Percentiles rank a stretch among this genome's conserved stretches.
Evolutionary conservation across 805 yeast species (phyloP).

Genomic region (Hanseniaspora lindneri): DNA sequence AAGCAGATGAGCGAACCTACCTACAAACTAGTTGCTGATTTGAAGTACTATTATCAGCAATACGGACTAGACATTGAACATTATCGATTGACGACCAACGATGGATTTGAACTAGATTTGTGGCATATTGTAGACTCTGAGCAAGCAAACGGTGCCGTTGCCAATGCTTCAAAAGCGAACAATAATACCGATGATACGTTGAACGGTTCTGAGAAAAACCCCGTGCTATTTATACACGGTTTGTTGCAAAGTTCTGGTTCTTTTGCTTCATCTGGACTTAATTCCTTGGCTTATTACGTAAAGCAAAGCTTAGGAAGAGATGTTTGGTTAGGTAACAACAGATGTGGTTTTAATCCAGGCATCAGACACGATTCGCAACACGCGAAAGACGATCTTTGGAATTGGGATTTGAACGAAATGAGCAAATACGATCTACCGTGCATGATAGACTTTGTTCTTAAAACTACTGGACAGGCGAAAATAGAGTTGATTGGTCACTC

Average conservation of each 20-base stretch:
- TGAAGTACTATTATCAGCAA: constrained; percentile 56
- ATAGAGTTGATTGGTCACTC: constrained; percentile 70
- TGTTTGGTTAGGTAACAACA: constrained; percentile 83
- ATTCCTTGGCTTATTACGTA: constrained; percentile 56
- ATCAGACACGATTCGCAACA: background rate
- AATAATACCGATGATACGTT: constrained; percentile 19
- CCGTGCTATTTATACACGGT: constrained; percentile 75
- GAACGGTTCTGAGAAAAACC: constrained; percentile 34
- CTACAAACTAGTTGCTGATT: constrained; percentile 36
- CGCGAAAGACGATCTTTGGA: constrained; percentile 60
- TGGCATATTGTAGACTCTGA: constrained; percentile 49
- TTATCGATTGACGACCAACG: constrained; percentile 55
- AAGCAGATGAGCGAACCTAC: constrained; percentile 16
- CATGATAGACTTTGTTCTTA: constrained; percentile 49
- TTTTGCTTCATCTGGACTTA: constrained; percentile 68
- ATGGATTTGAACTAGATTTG: constrained; percentile 63
- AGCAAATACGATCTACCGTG: constrained; percentile 67
- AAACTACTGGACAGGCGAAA: constrained; percentile 31
- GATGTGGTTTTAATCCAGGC: constrained; percentile 68
- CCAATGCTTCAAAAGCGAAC: background rate
- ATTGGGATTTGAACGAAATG: constrained; percentile 84
- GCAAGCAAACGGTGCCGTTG: background rate
- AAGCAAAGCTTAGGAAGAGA: constrained; percentile 49
- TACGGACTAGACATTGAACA: constrained; percentile 49
- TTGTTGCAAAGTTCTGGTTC: constrained; percentile 79